A percentile compares a stretch with the other conserved stretches of the same genome.
These are phyloP conservation scores for Blakeslea trispora DNA, from an alignment of 371 early-diverging fungal species.

Conservation along the genomic window DNA sequence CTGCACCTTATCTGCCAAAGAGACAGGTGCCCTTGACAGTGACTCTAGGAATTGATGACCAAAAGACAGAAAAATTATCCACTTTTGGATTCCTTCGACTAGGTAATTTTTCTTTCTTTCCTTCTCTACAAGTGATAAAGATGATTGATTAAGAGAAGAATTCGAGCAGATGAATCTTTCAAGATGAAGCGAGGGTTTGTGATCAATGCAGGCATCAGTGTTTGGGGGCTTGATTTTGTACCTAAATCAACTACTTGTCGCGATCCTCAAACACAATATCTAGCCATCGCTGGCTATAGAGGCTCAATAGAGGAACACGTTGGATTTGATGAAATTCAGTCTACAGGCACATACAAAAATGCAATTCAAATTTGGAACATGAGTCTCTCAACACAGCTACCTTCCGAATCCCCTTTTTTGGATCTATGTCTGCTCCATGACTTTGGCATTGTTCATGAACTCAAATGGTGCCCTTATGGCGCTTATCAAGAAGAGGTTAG, in stretches of 20 bases:
- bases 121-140: too few species aligned
- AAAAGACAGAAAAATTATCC: neutral
- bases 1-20: constrained; percentile 20
- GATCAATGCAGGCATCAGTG: constrained; percentile 55
- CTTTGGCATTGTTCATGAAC: constrained; percentile 48
- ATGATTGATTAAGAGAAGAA: too few species aligned
- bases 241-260: constrained; percentile 31
- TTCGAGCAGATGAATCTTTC: constrained; percentile 12
- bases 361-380: constrained; percentile 60
- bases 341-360: constrained; percentile 21
- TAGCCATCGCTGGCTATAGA: constrained; percentile 60
- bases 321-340: constrained; percentile 38
- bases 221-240: constrained; percentile 64
- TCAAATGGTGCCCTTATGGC: constrained; percentile 58
- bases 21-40: constrained; percentile 7
- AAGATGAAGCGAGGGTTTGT: constrained; percentile 30
- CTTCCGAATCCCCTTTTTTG: constrained; percentile 30
- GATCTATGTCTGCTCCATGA: constrained; percentile 55
- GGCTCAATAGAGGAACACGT: constrained; percentile 42
- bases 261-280: constrained; percentile 42
- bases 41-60: constrained; percentile 16
- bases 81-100: constrained; percentile 11
- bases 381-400: constrained; percentile 13
- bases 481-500: constrained; percentile 36
- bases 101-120: too few species aligned